Evolutionary conservation across 768 basidiomycete genomes (phyloP), one percentile per base, ranked within the genome.

Genomic region (Coprinellus micaceus): DNA sequence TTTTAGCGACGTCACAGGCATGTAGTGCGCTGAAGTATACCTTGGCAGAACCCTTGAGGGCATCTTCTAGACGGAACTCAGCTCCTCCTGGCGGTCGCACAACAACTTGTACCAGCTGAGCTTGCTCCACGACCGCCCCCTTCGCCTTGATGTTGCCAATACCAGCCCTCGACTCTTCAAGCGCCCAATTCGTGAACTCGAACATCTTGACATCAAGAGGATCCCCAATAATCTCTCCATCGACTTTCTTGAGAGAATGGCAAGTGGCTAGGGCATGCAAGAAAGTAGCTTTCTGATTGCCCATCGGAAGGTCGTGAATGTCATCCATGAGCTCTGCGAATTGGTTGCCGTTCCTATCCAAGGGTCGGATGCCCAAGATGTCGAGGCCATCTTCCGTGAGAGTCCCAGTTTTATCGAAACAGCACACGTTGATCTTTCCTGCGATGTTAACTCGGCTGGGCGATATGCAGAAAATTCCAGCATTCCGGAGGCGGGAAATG

Each of bases 331-430:
- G 82, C 67, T 99, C 96, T 19, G 94, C 93, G 71, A 98, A 98
- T 40, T 84, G 81, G 53, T 86, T 82, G 7, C 76, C 80, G 46
- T 77, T 80, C 43, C 91, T 84, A 57, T 96, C 94, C 41, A 91
- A 81, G 5, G 84, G 84, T 44, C 96, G 88, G 17, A 97, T 88
- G 15, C 97, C 97, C 45, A 99, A 85, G 44, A 99, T 94, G 67
- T 99, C 97, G 48, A 99, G 78, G 0, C 96, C 97, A 61, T 99
- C 97, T 71, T 99, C 97, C 1, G 97, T 99, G 22, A 99, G 79
- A 9, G 97, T 99, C 7, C 97, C 97, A 1, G 97, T 99, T 74
- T 99, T 99, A 77, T 99, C 97, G 65, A 99, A 99, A 67, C 95
- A 98, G 64, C 94, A 94, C 10, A 98, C 88, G 61, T 98, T 98